phyloP scores from a whole-genome alignment of 257 asterid genomes.

The Leonotis leonurus region DNA sequence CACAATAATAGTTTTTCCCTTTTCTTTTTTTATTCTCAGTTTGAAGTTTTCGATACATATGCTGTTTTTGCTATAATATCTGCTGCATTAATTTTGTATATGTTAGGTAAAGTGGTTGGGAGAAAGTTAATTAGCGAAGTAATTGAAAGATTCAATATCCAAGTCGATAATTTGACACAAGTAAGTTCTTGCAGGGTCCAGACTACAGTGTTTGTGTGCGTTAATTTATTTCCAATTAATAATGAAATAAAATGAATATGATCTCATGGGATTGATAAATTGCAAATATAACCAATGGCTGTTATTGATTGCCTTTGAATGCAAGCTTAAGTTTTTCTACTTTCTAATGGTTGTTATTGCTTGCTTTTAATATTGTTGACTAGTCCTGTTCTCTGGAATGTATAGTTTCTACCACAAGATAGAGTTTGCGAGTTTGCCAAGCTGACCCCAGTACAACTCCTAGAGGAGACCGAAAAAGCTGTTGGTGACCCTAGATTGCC shows the following conservation, averaged over 20 bases:
- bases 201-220: conserved; percentile 6
- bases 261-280: not conserved
- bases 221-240: not conserved
- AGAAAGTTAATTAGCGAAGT: conserved; percentile 60
- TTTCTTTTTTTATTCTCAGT: not conserved
- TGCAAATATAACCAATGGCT: not conserved
- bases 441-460: conserved; percentile 90
- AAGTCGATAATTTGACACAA: conserved; percentile 91
- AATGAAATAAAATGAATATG: not conserved
- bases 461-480: conserved; percentile 94
- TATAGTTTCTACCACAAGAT: conserved; percentile 93
- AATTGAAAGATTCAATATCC: conserved; percentile 77
- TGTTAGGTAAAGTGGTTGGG: conserved; percentile 58
- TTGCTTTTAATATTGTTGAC: not conserved
- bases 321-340: no score
- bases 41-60: conserved; percentile 5
- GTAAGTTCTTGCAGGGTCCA: conserved; percentile 41
- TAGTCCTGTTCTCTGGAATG: conserved; percentile 18
- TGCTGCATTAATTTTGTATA: conserved; percentile 1
- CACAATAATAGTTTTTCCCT: not conserved
- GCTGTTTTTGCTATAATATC: conserved; percentile 1
- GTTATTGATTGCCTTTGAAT: not conserved
- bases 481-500: conserved; percentile 90
- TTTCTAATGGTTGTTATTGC: not conserved
- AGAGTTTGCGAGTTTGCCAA: conserved; percentile 98